Evolutionary conservation across 441 rosid species (phyloP).

Genomic region (Kokia cookei): DNA sequence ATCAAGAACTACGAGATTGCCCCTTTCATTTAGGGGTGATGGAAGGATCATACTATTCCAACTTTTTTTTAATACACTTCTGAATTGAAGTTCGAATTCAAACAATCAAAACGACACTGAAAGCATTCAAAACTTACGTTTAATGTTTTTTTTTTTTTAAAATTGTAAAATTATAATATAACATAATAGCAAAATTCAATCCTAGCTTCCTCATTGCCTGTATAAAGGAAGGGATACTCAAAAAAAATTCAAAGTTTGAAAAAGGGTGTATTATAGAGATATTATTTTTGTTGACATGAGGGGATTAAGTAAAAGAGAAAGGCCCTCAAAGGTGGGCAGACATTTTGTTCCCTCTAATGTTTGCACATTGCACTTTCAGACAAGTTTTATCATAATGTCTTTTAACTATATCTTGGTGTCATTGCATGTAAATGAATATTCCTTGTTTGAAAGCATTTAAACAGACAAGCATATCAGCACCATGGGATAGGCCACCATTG

Average conservation of each 20-base stretch:
- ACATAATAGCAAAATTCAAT: no score
- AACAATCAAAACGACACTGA: no score
- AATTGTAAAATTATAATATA: no score
- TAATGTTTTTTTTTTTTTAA: no score
- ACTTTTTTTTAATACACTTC: no score
- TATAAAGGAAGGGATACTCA: neutral
- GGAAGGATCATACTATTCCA: no score
- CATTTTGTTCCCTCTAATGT: conserved; percentile 20
- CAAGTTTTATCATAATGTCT: neutral
- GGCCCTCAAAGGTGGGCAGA: conserved; percentile 8
- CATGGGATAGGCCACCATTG: neutral
- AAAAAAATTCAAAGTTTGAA: neutral
- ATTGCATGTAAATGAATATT: conserved; percentile 14
- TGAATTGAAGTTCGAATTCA: no score
- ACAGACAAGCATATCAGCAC: conserved; percentile 1
- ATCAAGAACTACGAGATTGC: no score
- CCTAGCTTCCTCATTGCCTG: neutral
- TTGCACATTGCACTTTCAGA: conserved; percentile 12
- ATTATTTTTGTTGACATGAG: neutral
- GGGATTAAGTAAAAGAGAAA: neutral
- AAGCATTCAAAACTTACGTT: no score
- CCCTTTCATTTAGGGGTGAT: no score
- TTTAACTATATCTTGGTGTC: conserved; percentile 13
- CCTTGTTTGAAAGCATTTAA: conserved; percentile 3
- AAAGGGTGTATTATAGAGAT: neutral